phyloP scores from a whole-genome alignment of 805 yeast species.

The Candida oleophila region DNA sequence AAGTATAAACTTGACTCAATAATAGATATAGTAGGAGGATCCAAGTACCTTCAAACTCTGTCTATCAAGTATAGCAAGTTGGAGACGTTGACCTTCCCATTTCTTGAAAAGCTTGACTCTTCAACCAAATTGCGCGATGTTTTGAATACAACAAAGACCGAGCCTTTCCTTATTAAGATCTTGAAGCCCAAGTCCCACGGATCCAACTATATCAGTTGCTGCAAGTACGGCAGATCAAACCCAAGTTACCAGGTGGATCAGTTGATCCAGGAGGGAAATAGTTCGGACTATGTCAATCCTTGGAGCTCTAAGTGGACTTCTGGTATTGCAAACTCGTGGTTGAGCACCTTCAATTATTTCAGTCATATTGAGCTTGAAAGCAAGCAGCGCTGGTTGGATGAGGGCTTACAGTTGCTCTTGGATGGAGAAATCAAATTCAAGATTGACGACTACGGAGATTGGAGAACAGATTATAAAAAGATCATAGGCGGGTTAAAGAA shows the following conservation, averaged over 20 bases:
- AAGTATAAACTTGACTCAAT: slow-evolving; percentile 33
- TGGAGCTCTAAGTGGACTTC: slow-evolving; percentile 38
- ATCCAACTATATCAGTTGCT: slow-evolving; percentile 34
- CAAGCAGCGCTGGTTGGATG: slow-evolving; percentile 30
- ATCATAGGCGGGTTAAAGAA: slow-evolving; percentile 23
- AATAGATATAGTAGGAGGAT: slow-evolving; percentile 41
- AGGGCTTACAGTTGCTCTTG: slow-evolving; percentile 28
- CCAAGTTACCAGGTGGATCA: slow-evolving; percentile 37
- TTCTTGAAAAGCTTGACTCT: slow-evolving; percentile 14
- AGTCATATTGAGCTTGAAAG: slow-evolving; percentile 29
- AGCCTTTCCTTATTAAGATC: slow-evolving; percentile 31
- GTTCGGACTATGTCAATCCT: slow-evolving; percentile 23
- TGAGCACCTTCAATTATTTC: slow-evolving; percentile 32
- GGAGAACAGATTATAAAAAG: slow-evolving; percentile 36
- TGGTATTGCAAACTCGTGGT: slow-evolving; percentile 26
- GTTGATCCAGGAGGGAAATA: slow-evolving; percentile 16
- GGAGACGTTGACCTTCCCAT: slow-evolving; percentile 31
- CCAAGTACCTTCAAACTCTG: slow-evolving; percentile 32
- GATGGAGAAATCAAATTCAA: slow-evolving; percentile 28
- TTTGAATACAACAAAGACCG: slow-evolving; percentile 27
- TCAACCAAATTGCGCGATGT: slow-evolving; percentile 16
- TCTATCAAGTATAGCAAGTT: slow-evolving; percentile 26
- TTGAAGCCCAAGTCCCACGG: slow-evolving; percentile 36
- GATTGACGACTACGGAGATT: slow-evolving; percentile 32
- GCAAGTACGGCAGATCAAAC: slow-evolving; percentile 25